Percentiles rank a stretch among this genome's conserved stretches.
phyloP scores from a whole-genome alignment of 768 basidiomycete species.

The Floccularia luteovirens region DNA sequence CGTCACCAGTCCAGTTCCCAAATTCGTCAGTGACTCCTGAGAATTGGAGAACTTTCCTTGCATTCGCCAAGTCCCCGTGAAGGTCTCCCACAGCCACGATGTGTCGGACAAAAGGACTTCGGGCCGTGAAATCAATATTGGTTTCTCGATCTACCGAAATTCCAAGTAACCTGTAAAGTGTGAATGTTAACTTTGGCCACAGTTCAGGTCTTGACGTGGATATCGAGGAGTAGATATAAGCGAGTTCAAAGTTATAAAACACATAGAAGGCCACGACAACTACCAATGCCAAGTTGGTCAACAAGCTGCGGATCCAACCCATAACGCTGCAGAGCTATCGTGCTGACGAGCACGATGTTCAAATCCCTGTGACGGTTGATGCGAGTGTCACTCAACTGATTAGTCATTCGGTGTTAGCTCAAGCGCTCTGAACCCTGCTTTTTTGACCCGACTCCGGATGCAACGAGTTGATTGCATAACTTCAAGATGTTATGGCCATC shows the following conservation, averaged over 20 bases:
- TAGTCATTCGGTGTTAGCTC: no score
- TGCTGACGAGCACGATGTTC: no score
- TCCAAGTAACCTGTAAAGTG: neutral
- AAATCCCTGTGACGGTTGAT: no score
- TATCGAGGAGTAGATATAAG: slow-evolving; percentile 9
- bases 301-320: neutral
- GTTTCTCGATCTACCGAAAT: neutral
- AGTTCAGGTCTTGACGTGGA: slow-evolving; percentile 2
- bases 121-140: neutral
- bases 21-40: slow-evolving; percentile 65
- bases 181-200: neutral
- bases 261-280: slow-evolving; percentile 10
- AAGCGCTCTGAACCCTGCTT: no score
- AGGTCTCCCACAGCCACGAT: slow-evolving; percentile 91
- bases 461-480: no score
- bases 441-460: no score
- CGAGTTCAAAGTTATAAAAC: slow-evolving; percentile 13
- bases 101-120: slow-evolving; percentile 33
- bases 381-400: no score
- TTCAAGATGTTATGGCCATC: no score
- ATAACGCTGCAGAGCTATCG: no score
- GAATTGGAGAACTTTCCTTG: slow-evolving; percentile 73
- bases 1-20: slow-evolving; percentile 75
- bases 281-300: neutral
- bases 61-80: slow-evolving; percentile 83